These are phyloP conservation scores for Perilla frutescens DNA, from an alignment of 257 asterid genomes.

Conservation along the genomic window DNA sequence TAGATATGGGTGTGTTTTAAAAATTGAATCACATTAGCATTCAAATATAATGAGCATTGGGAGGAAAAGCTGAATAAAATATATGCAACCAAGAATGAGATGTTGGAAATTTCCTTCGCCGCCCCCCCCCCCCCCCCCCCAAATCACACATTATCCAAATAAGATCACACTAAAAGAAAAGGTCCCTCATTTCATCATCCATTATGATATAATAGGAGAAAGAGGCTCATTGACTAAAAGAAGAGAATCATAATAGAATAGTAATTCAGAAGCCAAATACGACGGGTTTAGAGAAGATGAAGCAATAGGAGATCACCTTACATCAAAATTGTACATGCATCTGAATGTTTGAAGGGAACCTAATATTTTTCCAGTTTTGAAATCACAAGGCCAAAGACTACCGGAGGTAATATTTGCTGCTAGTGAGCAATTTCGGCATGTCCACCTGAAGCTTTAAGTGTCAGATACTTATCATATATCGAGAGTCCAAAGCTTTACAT, in stretches of 20 bases:
- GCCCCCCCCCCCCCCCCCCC: too few relatives aligned
- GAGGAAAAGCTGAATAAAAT: conserved; percentile 20
- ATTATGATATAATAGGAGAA: conserved; percentile 16
- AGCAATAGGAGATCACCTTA: conserved; percentile 60
- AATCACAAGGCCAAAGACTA: conserved; percentile 89
- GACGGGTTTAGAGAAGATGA: conserved; percentile 25
- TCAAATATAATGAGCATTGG: conserved; percentile 10
- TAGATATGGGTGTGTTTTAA: conserved; percentile 6
- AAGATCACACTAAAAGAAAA: background rate
- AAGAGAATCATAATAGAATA: conserved; percentile 22
- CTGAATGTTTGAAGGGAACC: conserved; percentile 81
- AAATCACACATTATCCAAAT: conserved; percentile 9
- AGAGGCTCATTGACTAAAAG: conserved; percentile 15
- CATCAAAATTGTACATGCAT: conserved; percentile 77
- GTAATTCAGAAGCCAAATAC: conserved; percentile 25
- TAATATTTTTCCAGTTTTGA: conserved; percentile 84
- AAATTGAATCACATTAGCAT: background rate
- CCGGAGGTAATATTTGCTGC: conserved; percentile 72
- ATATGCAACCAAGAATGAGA: conserved; percentile 11
- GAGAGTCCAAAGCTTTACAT: conserved; percentile 13
- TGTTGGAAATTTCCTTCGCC: conserved; percentile 23
- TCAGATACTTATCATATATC: conserved; percentile 22
- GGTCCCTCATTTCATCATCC: conserved; percentile 15
- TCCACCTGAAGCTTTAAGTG: conserved; percentile 66
- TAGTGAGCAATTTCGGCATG: conserved; percentile 82